These are phyloP conservation scores for Rhodotorula babjevae DNA, from an alignment of 768 basidiomycete genomes.

Conservation along the genomic window DNA sequence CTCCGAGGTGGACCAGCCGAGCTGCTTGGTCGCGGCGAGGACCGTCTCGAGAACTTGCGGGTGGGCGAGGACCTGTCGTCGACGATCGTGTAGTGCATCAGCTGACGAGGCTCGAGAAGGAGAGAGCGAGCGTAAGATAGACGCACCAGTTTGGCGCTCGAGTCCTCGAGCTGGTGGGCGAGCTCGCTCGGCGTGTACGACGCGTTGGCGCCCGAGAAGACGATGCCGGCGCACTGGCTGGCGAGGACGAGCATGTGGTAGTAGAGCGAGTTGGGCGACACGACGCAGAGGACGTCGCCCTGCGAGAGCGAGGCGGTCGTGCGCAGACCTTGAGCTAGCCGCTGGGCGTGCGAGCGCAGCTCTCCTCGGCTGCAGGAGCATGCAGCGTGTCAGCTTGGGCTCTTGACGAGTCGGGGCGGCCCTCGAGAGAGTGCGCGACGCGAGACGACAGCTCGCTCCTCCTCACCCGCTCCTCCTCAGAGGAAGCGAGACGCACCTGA, in stretches of 20 bases:
- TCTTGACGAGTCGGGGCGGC: no score
- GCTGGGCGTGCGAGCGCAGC: slow-evolving; percentile 10
- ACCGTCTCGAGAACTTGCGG: slow-evolving; percentile 61
- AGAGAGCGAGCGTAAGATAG: not conserved
- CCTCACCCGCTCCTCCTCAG: not conserved
- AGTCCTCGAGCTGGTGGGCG: slow-evolving; percentile 65
- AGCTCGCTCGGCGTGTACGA: slow-evolving; percentile 69
- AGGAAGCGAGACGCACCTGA: not conserved
- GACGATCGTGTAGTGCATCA: no score
- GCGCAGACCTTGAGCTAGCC: slow-evolving; percentile 26
- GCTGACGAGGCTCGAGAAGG: not conserved
- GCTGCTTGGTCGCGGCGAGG: slow-evolving; percentile 56
- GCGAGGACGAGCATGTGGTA: slow-evolving; percentile 33
- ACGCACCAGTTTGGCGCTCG: slow-evolving; percentile 57
- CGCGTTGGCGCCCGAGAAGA: slow-evolving; percentile 50
- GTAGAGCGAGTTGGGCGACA: slow-evolving; percentile 41
- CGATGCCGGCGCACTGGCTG: slow-evolving; percentile 34
- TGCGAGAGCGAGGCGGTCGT: not conserved
- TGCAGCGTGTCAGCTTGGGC: not conserved
- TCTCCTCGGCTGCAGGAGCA: slow-evolving; percentile 11
- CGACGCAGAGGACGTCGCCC: slow-evolving; percentile 30
- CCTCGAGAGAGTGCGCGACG: no score
- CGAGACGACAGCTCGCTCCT: no score
- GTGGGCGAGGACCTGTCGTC: slow-evolving; percentile 53
- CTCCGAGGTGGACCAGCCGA: slow-evolving; percentile 47